Base-by-base conservation (phyloP, 805 yeast genomes). In the Candida insectorum region DNA sequence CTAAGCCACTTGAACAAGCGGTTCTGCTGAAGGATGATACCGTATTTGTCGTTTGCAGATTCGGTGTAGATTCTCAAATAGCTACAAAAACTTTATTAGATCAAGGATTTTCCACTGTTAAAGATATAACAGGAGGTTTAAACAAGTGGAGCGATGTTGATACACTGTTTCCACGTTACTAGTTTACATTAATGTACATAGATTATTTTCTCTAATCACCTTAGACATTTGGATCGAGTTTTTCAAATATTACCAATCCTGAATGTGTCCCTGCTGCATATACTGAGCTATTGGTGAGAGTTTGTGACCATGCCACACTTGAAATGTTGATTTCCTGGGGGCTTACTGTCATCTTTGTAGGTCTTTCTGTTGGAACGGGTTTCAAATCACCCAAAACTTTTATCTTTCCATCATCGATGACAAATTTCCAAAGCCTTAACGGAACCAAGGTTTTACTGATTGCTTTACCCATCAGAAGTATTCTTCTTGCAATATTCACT, bases 21-120 rank as follows among this genome's bases (percentile, higher is more conserved):
- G n/a, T n/a, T n/a, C n/a, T n/a, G n/a, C n/a, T n/a, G n/a, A 47
- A 44, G 13, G 30, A 41, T 3, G 57, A 49, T 36, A 45, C 43
- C 4, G 54, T 84, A 0, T 72, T 69, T 35, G 83, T 87, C 0
- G 65, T 91, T 13, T 93, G 98, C 57, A 69, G 97, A 20, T 79
- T 70, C 51, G 98, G 98, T 7, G 88, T 86, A 54, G 97, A 93
- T 53, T 89, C 97, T 0, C 88, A 85, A 48, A 56, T 77, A 12
- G 94, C 96, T 0, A 79, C 84, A 1, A 57, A 68, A 36, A 58
- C 67, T 27, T 56, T 89, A 28, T 64, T 71, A 31, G 75, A 73
- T 16, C 65, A 68, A 1, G 75, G 77, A 0, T 58, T 75, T 12
- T 37, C 49, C 0, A 56, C 72, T 13, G 85, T 77, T 0, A 71